These are phyloP conservation scores for Mycena rebaudengoi DNA, from an alignment of 768 basidiomycete species.

Conservation along the genomic window DNA sequence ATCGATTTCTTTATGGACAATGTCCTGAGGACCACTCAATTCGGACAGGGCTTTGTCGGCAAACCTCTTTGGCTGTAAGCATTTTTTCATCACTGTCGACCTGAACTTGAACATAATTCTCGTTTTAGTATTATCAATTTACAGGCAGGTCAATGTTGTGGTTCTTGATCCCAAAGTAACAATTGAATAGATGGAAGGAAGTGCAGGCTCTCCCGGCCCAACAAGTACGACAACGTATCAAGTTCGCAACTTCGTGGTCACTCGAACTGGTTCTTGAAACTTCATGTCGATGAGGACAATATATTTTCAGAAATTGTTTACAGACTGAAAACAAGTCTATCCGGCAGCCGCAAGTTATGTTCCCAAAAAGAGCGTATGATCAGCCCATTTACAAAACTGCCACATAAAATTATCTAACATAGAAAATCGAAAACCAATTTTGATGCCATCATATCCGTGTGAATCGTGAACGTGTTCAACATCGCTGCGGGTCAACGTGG, in stretches of 20 bases:
- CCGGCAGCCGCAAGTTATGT: too few species aligned
- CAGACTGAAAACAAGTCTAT: too few species aligned
- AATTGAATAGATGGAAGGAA: conserved; percentile 50
- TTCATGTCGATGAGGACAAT: not conserved
- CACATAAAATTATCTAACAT: too few species aligned
- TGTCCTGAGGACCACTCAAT: conserved; percentile 44
- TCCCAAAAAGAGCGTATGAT: too few species aligned
- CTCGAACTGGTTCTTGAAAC: conserved; percentile 38
- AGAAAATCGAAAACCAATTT: too few species aligned
- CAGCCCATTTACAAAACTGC: too few species aligned
- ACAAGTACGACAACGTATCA: conserved; percentile 49
- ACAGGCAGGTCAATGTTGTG: conserved; percentile 34
- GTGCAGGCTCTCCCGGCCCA: conserved; percentile 52
- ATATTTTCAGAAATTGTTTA: too few species aligned
- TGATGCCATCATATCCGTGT: too few species aligned
- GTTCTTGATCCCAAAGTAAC: not conserved
- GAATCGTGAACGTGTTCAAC: too few species aligned
- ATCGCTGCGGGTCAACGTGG: too few species aligned
- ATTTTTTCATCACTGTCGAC: not conserved
- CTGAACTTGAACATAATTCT: not conserved
- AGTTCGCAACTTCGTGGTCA: conserved; percentile 47
- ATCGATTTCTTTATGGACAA: conserved; percentile 52
- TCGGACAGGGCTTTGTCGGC: conserved; percentile 48
- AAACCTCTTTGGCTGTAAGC: conserved; percentile 51
- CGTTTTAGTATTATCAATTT: conserved; percentile 49